phyloP scores from a whole-genome alignment of 2,329 filamentous ascomycete genomes.

The Aspergillus puulaauensis region DNA sequence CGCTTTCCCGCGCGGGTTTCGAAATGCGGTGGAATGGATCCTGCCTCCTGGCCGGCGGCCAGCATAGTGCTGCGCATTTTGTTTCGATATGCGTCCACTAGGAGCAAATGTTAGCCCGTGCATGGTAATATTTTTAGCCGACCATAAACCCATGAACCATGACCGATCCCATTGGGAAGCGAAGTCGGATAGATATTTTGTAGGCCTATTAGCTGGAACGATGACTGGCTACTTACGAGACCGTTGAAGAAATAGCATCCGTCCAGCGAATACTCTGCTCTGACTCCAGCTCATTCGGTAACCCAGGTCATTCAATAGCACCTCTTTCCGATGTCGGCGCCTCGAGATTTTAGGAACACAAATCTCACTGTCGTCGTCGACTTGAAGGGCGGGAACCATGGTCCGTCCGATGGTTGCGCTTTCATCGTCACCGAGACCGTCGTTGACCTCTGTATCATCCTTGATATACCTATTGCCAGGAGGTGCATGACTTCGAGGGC shows the following conservation, averaged over 20 bases:
- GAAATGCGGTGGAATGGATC: constrained; percentile 75
- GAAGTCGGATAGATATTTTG: neutral
- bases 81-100: constrained; percentile 91
- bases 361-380: constrained; percentile 74
- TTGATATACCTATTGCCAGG: constrained; percentile 74
- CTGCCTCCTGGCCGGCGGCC: constrained; percentile 71
- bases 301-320: constrained; percentile 88
- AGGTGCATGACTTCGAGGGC: constrained; percentile 68
- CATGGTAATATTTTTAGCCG: neutral
- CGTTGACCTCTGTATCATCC: constrained; percentile 60
- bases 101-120: constrained; percentile 1
- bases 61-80: constrained; percentile 85
- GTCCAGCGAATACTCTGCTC: constrained; percentile 83
- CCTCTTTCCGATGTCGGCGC: constrained; percentile 72
- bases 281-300: constrained; percentile 97
- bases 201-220: neutral
- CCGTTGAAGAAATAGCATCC: constrained; percentile 85
- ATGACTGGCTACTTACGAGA: constrained; percentile 66
- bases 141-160: neutral
- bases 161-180: neutral
- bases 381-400: constrained; percentile 59
- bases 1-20: constrained; percentile 87
- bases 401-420: constrained; percentile 39
- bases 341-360: constrained; percentile 73
- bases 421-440: constrained; percentile 31